Evolutionary conservation across 108 stramenopile species (phyloP).

Genomic region (Nitzschia inconspicua): DNA sequence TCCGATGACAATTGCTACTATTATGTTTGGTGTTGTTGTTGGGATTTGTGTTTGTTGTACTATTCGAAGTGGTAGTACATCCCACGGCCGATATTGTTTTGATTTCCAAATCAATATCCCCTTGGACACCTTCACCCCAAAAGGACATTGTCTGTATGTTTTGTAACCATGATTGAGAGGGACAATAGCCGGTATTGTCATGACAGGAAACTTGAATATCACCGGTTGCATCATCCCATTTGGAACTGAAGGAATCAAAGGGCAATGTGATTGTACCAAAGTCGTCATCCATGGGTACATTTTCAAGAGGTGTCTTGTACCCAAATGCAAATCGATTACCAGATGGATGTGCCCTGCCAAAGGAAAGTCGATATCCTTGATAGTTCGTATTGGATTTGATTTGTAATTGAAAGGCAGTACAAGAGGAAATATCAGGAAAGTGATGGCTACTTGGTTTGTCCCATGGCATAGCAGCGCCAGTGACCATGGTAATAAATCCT

Average conservation of each 20-base stretch:
- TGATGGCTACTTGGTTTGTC: not conserved
- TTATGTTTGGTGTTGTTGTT: too few relatives aligned
- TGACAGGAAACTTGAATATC: conserved; percentile 24
- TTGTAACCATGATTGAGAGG: conserved; percentile 15
- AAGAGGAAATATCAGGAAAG: conserved; percentile 41
- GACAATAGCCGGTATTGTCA: conserved; percentile 34
- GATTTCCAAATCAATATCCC: conserved; percentile 33
- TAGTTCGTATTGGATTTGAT: conserved; percentile 14
- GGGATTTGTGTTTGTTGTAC: too few relatives aligned
- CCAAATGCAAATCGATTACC: conserved; percentile 32
- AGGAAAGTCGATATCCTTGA: conserved; percentile 35
- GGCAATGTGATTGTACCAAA: conserved; percentile 24
- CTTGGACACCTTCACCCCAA: conserved; percentile 55
- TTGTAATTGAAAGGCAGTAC: conserved; percentile 16
- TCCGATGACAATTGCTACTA: too few relatives aligned
- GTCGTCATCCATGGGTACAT: not conserved
- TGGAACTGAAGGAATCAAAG: conserved; percentile 30
- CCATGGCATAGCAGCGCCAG: not conserved
- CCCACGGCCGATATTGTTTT: conserved; percentile 29
- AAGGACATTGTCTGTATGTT: conserved; percentile 44
- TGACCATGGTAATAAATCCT: conserved; percentile 39
- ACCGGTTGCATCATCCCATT: conserved; percentile 49
- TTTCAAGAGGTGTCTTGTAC: conserved; percentile 22
- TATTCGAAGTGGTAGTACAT: conserved; percentile 10
- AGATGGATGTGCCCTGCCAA: conserved; percentile 36